Conservation (phyloP, 1,284 basidiomycete genomes). For the Ustilago nuda region DNA sequence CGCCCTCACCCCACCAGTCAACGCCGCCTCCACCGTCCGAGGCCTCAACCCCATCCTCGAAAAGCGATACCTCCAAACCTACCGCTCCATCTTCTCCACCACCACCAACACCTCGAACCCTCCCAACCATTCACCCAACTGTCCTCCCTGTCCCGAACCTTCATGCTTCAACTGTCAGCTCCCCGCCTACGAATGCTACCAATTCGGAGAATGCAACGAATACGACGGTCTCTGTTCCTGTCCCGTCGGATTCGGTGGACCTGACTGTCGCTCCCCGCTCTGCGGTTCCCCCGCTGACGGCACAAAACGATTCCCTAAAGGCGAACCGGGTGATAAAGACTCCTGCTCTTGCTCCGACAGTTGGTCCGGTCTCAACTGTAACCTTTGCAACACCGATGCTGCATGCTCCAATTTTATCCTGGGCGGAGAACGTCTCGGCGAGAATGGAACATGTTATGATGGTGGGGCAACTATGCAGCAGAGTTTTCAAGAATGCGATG, state of each 20-base stretch:
- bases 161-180: slow-evolving; percentile 63
- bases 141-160: slow-evolving; percentile 55
- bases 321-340: slow-evolving; percentile 68
- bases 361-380: slow-evolving; percentile 93
- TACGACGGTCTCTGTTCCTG: slow-evolving; percentile 92
- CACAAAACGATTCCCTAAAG: slow-evolving; percentile 75
- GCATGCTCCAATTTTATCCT: slow-evolving; percentile 53
- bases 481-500: slow-evolving; percentile 97
- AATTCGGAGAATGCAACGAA: slow-evolving; percentile 82
- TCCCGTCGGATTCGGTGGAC: slow-evolving; percentile 88
- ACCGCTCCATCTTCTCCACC: slow-evolving; percentile 28
- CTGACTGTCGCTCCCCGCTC: slow-evolving; percentile 80
- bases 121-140: slow-evolving; percentile 32
- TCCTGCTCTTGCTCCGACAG: slow-evolving; percentile 90
- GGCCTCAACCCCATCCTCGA: slow-evolving; percentile 26
- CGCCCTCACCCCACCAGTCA: neutral
- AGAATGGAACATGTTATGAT: slow-evolving; percentile 91
- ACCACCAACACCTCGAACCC: slow-evolving; percentile 13
- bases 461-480: slow-evolving; percentile 89
- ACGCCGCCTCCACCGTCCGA: slow-evolving; percentile 18
- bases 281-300: slow-evolving; percentile 93
- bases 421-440: slow-evolving; percentile 63
- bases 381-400: slow-evolving; percentile 45
- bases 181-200: slow-evolving; percentile 57
- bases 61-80: slow-evolving; percentile 25